A percentile compares a stretch with the other conserved stretches of the same genome.
phyloP scores from a whole-genome alignment of 805 yeast species.

The Naumovozyma baii region DNA sequence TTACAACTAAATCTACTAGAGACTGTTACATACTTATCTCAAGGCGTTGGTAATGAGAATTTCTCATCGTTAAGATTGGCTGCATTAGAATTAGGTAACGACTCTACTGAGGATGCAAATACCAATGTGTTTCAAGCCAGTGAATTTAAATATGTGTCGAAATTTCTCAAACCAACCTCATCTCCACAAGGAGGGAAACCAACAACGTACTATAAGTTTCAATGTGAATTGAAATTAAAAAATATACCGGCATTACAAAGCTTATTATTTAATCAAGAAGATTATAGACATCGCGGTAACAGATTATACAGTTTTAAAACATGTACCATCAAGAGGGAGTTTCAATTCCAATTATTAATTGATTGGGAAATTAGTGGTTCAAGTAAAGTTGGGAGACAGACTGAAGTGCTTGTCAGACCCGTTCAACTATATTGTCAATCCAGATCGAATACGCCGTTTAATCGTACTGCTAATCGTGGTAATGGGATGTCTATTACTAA shows the following conservation, averaged over 20 bases:
- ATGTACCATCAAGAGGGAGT: conserved; percentile 23
- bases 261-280: conserved; percentile 25
- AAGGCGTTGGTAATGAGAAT: conserved; percentile 25
- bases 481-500: neutral
- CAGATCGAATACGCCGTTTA: conserved; percentile 2
- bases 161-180: no score
- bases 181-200: no score
- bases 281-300: conserved; percentile 28
- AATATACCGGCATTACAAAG: conserved; percentile 17
- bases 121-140: conserved; percentile 2
- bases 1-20: conserved; percentile 24
- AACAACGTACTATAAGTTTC: conserved; percentile 4
- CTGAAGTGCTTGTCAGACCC: conserved; percentile 19
- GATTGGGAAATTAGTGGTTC: conserved; percentile 20
- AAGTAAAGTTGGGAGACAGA: conserved; percentile 8
- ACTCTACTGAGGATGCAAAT: conserved; percentile 1
- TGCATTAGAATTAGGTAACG: conserved; percentile 4
- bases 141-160: conserved; percentile 1
- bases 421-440: conserved; percentile 18
- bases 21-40: conserved; percentile 21
- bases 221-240: conserved; percentile 16
- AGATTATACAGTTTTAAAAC: conserved; percentile 25
- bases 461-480: neutral
- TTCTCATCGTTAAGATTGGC: conserved; percentile 21
- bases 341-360: conserved; percentile 21